Evolutionary conservation across 1,284 basidiomycete species (phyloP).

Genomic region (Farysia itapuensis): DNA sequence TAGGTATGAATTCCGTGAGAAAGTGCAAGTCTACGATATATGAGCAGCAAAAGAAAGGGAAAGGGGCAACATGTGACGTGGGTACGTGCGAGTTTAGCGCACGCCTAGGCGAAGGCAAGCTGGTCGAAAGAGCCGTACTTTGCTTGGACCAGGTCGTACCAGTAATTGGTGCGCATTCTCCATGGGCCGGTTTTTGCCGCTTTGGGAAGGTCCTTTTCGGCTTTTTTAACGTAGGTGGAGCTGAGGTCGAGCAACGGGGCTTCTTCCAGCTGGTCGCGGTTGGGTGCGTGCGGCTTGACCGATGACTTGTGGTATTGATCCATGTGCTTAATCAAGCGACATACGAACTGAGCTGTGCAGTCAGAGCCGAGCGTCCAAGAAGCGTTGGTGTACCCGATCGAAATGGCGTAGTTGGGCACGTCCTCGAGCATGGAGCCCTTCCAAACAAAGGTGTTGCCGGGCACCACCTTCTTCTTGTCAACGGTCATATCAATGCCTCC

Average conservation of each 20-base stretch:
- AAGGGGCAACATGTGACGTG: too few species aligned
- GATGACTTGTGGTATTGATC: constrained; percentile 36
- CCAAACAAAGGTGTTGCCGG: constrained; percentile 46
- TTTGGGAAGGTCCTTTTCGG: constrained; percentile 44
- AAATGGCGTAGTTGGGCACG: constrained; percentile 50
- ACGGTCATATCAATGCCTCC: constrained; percentile 43
- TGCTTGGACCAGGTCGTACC: constrained; percentile 41
- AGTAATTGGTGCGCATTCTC: constrained; percentile 45
- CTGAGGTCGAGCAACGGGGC: constrained; percentile 49
- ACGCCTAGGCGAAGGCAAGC: constrained; percentile 20
- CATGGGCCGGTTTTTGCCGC: constrained; percentile 45
- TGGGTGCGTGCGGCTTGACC: constrained; percentile 11
- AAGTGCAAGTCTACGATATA: too few species aligned
- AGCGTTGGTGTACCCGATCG: constrained; percentile 57
- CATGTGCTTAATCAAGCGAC: constrained; percentile 44
- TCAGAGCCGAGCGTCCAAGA: constrained; percentile 58
- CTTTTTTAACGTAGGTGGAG: constrained; percentile 55
- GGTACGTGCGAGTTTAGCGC: too few species aligned
- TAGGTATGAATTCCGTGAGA: too few species aligned
- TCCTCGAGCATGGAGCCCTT: constrained; percentile 56
- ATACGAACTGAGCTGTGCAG: constrained; percentile 48
- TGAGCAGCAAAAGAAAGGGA: too few species aligned
- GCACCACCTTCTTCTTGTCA: constrained; percentile 40
- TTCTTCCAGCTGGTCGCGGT: constrained; percentile 12
- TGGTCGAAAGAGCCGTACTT: constrained; percentile 35